phyloP scores from a whole-genome alignment of 192 early-diverging fungal genomes.

The Cetraspora pellucida region DNA sequence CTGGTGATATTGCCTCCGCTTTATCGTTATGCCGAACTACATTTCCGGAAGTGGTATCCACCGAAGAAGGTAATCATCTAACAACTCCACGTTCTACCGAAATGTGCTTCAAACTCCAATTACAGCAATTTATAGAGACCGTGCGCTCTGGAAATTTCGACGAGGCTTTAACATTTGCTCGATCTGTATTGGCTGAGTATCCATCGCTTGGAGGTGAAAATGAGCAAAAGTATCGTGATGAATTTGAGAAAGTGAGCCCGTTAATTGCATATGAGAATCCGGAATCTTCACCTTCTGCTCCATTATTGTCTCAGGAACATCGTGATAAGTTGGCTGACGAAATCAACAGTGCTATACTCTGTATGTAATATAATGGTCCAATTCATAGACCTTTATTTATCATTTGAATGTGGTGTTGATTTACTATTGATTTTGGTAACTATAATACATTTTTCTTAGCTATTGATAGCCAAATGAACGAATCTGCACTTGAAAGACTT shows the following conservation, averaged over 20 bases:
- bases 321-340: slow-evolving; percentile 61
- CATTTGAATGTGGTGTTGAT: background rate
- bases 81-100: slow-evolving; percentile 49
- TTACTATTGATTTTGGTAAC: background rate
- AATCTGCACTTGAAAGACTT: slow-evolving; percentile 54
- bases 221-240: slow-evolving; percentile 45
- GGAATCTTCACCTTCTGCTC: slow-evolving; percentile 52
- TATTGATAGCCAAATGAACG: slow-evolving; percentile 45
- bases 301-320: slow-evolving; percentile 54
- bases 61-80: slow-evolving; percentile 37
- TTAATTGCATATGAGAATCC: slow-evolving; percentile 69
- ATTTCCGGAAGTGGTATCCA: slow-evolving; percentile 43
- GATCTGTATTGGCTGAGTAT: slow-evolving; percentile 53
- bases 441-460: slow-evolving; percentile 36
- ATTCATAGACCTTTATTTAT: slow-evolving; percentile 5
- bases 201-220: slow-evolving; percentile 34
- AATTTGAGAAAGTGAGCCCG: slow-evolving; percentile 52
- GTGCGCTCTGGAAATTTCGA: slow-evolving; percentile 46
- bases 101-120: slow-evolving; percentile 62
- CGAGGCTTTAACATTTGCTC: slow-evolving; percentile 66
- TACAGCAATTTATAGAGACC: slow-evolving; percentile 68
- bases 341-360: slow-evolving; percentile 66
- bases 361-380: slow-evolving; percentile 39
- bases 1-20: slow-evolving; percentile 44
- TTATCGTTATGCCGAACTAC: slow-evolving; percentile 42